Base-by-base conservation (phyloP, 1,139 yeast genomes). In the Hyphopichia pseudoburtonii region DNA sequence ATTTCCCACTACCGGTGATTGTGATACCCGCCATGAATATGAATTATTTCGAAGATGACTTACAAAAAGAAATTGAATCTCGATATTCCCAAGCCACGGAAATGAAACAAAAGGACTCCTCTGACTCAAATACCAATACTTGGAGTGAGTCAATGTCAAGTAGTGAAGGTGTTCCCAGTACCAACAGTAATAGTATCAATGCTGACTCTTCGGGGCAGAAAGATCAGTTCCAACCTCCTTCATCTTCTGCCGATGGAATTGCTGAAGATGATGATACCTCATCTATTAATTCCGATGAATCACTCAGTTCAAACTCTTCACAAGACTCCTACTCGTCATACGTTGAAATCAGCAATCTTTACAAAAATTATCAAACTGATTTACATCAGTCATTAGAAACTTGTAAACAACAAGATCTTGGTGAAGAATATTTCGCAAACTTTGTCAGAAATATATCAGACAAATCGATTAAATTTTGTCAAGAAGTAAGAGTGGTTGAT, bases 1-100 rank as follows among this genome's bases (percentile, higher is more conserved):
- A 72, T 43, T 82, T 75, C 48, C 83, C 86, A 1, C 66, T 82
- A n/a, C 92, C 94, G 0, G 75, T 81, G 5, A 69, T 83, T 21
- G 73, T 83, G 24, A 83, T 80, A 0, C 89, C 92, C 0, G 82
- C 86, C 1, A 65, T 70, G 45, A 80, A 83, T 45, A 73, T 82
- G 80, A 66, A 61, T 38, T 52, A 62, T 14, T 81, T 79, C 56
- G 88, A 82, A 52, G 42, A 52, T 5, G 51, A 59, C 2, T 49
- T 68, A 33, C 50, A 53, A 24, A 41, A 44, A 4, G 48, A 46
- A 32, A 45, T 67, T 25, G 56, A 60, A 21, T 33, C 28, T 11
- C 35, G 46, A 31, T 51, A 51, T 36, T n/a, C n/a, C n/a, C n/a
- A n/a, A n/a, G n/a, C n/a, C n/a, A n/a, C n/a, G n/a, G n/a, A n/a